These are phyloP conservation scores for Bretschneidera sinensis DNA, from an alignment of 345 rosid species.

Conservation along the genomic window DNA sequence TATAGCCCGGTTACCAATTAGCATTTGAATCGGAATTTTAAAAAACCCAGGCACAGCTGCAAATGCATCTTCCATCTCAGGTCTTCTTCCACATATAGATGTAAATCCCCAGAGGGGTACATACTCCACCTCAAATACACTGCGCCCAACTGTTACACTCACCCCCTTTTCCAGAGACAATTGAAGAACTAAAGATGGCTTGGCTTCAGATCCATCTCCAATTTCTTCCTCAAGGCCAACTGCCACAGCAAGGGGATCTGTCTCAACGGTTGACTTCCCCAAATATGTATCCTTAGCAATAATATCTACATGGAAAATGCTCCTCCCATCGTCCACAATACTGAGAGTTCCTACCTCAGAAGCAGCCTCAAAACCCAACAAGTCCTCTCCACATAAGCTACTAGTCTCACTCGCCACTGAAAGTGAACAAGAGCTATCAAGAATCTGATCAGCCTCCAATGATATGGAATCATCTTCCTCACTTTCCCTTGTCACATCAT, in stretches of 20 bases:
- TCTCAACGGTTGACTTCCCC: slow-evolving; percentile 29
- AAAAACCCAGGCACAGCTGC: slow-evolving; percentile 58
- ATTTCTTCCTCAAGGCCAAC: slow-evolving; percentile 39
- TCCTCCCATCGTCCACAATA: slow-evolving; percentile 33
- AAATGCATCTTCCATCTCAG: slow-evolving; percentile 97
- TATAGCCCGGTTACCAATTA: slow-evolving; percentile 45
- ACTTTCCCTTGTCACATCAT: slow-evolving; percentile 31
- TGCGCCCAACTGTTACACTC: slow-evolving; percentile 37
- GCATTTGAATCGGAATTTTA: slow-evolving; percentile 74
- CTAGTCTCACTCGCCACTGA: slow-evolving; percentile 71
- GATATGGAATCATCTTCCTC: slow-evolving; percentile 62
- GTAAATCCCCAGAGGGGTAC: slow-evolving; percentile 89
- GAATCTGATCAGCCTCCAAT: slow-evolving; percentile 51
- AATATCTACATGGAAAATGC: slow-evolving; percentile 32
- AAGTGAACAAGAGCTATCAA: slow-evolving; percentile 52
- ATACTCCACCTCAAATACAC: slow-evolving; percentile 83
- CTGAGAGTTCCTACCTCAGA: slow-evolving; percentile 36
- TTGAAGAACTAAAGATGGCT: slow-evolving; percentile 38
- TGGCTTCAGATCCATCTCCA: slow-evolving; percentile 29
- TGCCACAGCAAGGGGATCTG: slow-evolving; percentile 34
- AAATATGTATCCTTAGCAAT: slow-evolving; percentile 32
- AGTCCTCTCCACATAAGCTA: slow-evolving; percentile 70
- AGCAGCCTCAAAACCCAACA: slow-evolving; percentile 36
- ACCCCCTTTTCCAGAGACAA: slow-evolving; percentile 35
- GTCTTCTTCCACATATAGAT: slow-evolving; percentile 81